phyloP scores from a whole-genome alignment of 2,329 filamentous ascomycete genomes.

The Ophiostoma tasmaniense region DNA sequence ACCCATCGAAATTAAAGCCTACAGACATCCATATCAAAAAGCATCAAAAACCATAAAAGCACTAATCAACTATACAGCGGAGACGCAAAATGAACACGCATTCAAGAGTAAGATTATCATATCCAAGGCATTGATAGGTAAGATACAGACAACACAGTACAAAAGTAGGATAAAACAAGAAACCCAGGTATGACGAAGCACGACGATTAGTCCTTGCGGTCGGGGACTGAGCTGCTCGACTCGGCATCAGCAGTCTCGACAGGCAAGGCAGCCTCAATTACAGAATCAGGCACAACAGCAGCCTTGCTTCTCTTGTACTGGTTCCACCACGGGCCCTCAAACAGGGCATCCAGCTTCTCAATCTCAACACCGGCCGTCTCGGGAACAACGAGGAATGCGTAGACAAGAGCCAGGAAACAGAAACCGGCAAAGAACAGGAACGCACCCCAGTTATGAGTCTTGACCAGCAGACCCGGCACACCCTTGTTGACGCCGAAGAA shows the following conservation, averaged over 20 bases:
- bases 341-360: slow-evolving; percentile 33
- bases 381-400: slow-evolving; percentile 32
- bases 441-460: slow-evolving; percentile 27
- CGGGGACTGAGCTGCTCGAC: not conserved
- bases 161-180: too few relatives aligned
- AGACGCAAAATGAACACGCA: too few relatives aligned
- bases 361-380: slow-evolving; percentile 32
- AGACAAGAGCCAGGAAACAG: slow-evolving; percentile 28
- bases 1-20: too few relatives aligned
- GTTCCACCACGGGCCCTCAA: slow-evolving; percentile 27
- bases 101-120: too few relatives aligned
- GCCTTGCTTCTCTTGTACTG: slow-evolving; percentile 13
- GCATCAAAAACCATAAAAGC: too few relatives aligned
- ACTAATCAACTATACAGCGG: too few relatives aligned
- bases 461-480: slow-evolving; percentile 26
- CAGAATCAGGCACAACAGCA: not conserved
- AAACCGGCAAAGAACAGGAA: slow-evolving; percentile 25
- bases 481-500: slow-evolving; percentile 28
- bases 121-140: too few relatives aligned
- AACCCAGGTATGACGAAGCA: too few relatives aligned
- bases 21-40: too few relatives aligned
- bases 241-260: not conserved
- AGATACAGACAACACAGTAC: too few relatives aligned
- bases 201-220: not conserved
- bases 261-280: not conserved